phyloP scores from a whole-genome alignment of 306 rosid species.

The Biancaea sappan region DNA sequence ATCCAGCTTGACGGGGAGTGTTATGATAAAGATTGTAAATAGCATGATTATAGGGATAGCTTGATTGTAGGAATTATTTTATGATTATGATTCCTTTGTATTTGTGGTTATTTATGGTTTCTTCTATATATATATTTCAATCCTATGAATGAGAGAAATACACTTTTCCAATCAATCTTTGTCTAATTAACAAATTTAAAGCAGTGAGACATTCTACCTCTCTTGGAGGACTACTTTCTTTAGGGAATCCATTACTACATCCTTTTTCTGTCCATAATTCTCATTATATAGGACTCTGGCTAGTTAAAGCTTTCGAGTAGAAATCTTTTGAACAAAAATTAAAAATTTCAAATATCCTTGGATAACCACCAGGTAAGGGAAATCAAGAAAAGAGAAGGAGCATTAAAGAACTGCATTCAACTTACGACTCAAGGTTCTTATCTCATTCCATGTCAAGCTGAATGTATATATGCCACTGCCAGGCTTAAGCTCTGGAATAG shows the following conservation, averaged over 20 bases:
- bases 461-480: constrained; percentile 75
- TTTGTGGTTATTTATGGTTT: too few relatives aligned
- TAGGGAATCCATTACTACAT: neutral
- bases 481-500: constrained; percentile 51
- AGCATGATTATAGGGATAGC: too few relatives aligned
- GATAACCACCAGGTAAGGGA: neutral
- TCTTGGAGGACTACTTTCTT: neutral
- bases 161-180: too few relatives aligned
- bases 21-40: too few relatives aligned
- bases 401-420: constrained; percentile 32
- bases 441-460: constrained; percentile 73
- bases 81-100: too few relatives aligned
- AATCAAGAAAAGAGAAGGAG: neutral
- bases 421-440: constrained; percentile 69
- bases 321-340: neutral
- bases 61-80: too few relatives aligned
- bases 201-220: neutral
- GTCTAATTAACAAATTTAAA: too few relatives aligned
- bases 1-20: too few relatives aligned
- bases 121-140: too few relatives aligned
- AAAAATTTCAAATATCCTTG: neutral
- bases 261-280: neutral
- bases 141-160: too few relatives aligned
- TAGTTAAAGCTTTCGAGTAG: neutral
- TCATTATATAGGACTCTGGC: neutral